Conservation (phyloP, 208 protist species). For the Trypanosoma brucei region DNA sequence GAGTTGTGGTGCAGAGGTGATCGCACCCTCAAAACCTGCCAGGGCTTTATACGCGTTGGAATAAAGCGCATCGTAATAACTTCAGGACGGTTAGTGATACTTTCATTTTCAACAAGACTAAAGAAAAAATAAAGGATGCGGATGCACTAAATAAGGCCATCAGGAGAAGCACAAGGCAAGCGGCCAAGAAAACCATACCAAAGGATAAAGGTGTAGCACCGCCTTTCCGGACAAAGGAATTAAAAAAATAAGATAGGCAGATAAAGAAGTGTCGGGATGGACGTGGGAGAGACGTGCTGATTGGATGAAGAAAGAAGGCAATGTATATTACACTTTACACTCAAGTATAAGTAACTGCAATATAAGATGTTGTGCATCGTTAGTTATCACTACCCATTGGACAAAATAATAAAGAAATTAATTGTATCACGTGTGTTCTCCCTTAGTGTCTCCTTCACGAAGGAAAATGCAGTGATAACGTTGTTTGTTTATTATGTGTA, state of each 20-base stretch:
- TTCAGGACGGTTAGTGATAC: background rate
- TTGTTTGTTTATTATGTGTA: no score
- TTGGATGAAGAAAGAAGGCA: conserved; percentile 3
- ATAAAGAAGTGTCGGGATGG: background rate
- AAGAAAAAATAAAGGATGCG: background rate
- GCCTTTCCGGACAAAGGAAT: conserved; percentile 15
- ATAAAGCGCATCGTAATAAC: conserved; percentile 6
- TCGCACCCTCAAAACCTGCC: background rate
- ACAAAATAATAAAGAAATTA: no score
- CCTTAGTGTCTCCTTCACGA: no score
- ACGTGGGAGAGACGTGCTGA: background rate
- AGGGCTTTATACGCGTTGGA: conserved; percentile 8
- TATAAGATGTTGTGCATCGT: no score
- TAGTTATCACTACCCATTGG: no score
- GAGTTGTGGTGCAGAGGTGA: background rate
- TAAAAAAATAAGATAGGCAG: conserved; percentile 7
- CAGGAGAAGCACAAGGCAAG: no score
- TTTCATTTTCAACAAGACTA: background rate
- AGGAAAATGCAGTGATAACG: no score
- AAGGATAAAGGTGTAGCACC: background rate
- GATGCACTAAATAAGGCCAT: background rate
- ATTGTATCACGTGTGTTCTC: no score
- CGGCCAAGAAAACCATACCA: no score
- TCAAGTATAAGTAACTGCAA: no score
- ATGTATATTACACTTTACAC: background rate